phyloP scores from a whole-genome alignment of 2,329 filamentous ascomycete species.

The Cadophora luteo-olivacea region DNA sequence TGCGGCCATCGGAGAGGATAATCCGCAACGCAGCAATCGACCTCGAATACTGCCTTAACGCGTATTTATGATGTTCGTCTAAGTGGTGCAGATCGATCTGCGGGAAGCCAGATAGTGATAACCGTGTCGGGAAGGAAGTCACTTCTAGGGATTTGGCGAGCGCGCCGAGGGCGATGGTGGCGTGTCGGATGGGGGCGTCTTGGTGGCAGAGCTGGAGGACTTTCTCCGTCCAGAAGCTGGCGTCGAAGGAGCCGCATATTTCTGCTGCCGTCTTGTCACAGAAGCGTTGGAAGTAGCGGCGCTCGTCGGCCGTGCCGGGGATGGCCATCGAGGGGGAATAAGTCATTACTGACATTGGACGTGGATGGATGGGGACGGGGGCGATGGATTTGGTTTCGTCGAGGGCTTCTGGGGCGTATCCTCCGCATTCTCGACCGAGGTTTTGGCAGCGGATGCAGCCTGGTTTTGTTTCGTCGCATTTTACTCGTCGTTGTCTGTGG shows the following conservation, averaged over 20 bases:
- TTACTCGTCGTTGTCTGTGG: conserved; percentile 43
- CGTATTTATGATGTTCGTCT: conserved; percentile 44
- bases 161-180: conserved; percentile 42
- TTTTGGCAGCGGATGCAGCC: conserved; percentile 44
- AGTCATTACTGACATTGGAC: conserved; percentile 42
- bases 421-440: conserved; percentile 44
- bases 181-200: conserved; percentile 42
- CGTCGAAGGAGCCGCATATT: conserved; percentile 43
- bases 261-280: conserved; percentile 44
- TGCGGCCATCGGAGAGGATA: conserved; percentile 41
- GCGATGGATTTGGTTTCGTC: conserved; percentile 39
- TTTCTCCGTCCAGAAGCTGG: conserved; percentile 44
- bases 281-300: conserved; percentile 44
- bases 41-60: conserved; percentile 41
- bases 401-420: conserved; percentile 42
- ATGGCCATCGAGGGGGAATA: conserved; percentile 42
- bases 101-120: conserved; percentile 43
- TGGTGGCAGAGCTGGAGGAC: conserved; percentile 44
- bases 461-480: conserved; percentile 46
- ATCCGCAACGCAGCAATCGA: conserved; percentile 41
- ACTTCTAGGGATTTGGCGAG: conserved; percentile 43
- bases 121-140: conserved; percentile 41
- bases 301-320: conserved; percentile 40
- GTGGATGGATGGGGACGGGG: conserved; percentile 42
- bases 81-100: conserved; percentile 42